Conservation (phyloP, 768 basidiomycete genomes). For the Termitomyces sp. region DNA sequence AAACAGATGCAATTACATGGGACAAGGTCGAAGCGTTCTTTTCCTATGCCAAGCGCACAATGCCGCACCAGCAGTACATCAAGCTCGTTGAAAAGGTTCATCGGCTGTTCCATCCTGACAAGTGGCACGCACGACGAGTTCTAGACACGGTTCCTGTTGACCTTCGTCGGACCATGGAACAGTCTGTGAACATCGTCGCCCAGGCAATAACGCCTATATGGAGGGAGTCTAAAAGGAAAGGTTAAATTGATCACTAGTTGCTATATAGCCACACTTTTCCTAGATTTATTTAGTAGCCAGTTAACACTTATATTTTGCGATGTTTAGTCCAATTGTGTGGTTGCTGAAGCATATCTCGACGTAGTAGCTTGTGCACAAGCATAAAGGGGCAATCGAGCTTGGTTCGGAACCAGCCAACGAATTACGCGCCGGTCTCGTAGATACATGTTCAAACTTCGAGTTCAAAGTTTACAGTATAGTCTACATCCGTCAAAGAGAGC, state of each 20-base stretch:
- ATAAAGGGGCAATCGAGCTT: not conserved
- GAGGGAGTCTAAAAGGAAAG: not conserved
- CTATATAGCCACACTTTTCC: not conserved
- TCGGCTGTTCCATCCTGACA: slow-evolving; percentile 10
- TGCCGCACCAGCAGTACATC: not conserved
- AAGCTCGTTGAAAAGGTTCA: slow-evolving; percentile 3
- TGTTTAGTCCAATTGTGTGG: not conserved
- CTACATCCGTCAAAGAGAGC: not conserved
- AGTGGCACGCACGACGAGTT: slow-evolving; percentile 9
- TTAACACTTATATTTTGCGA: not conserved
- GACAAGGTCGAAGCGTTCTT: slow-evolving; percentile 9
- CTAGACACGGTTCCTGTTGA: slow-evolving; percentile 1
- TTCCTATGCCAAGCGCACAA: not conserved
- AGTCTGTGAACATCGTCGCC: slow-evolving; percentile 1
- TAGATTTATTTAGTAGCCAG: not conserved
- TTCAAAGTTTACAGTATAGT: not conserved
- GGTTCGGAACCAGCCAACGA: not conserved
- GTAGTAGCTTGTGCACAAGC: not conserved
- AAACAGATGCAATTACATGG: slow-evolving; percentile 1
- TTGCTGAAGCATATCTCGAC: no score
- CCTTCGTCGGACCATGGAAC: not conserved
- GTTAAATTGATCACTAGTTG: not conserved
- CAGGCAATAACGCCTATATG: slow-evolving; percentile 8
- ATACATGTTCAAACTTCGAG: not conserved
- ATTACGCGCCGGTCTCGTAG: not conserved